phyloP scores from a whole-genome alignment of 441 rosid genomes.

The Bruguiera hainesii region DNA sequence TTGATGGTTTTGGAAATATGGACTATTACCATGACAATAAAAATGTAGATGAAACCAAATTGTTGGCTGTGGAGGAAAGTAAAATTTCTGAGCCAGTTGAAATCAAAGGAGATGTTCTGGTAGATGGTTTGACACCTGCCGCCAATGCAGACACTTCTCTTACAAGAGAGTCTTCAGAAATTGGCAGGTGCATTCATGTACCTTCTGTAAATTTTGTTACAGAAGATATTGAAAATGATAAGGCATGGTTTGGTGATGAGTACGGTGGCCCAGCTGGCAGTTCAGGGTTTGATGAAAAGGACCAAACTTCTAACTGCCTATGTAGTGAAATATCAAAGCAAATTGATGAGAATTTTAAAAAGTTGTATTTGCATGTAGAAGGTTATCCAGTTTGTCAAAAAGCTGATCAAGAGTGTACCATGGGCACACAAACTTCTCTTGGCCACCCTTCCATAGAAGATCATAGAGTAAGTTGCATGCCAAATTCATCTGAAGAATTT shows the following conservation, averaged over 20 bases:
- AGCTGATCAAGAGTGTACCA: slow-evolving; percentile 35
- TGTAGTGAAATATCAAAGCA: slow-evolving; percentile 37
- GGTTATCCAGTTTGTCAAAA: slow-evolving; percentile 33
- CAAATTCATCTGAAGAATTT: too few species aligned
- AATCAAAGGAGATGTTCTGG: slow-evolving; percentile 25
- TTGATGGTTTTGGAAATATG: slow-evolving; percentile 31
- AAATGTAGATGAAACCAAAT: slow-evolving; percentile 38
- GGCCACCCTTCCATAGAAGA: slow-evolving; percentile 32
- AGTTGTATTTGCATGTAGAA: slow-evolving; percentile 26
- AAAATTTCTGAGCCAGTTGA: slow-evolving; percentile 40
- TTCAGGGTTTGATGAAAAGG: slow-evolving; percentile 35
- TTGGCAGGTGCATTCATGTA: slow-evolving; percentile 27
- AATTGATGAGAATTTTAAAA: slow-evolving; percentile 24
- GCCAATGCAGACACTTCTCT: slow-evolving; percentile 25
- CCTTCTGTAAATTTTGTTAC: slow-evolving; percentile 30
- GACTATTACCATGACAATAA: slow-evolving; percentile 29
- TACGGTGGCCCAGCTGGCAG: slow-evolving; percentile 29
- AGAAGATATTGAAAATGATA: slow-evolving; percentile 29
- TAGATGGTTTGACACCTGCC: slow-evolving; percentile 28
- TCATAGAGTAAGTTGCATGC: slow-evolving; percentile 47
- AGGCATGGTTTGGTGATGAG: slow-evolving; percentile 25
- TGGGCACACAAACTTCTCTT: slow-evolving; percentile 34
- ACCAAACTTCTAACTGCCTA: slow-evolving; percentile 21
- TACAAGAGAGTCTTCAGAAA: slow-evolving; percentile 32
- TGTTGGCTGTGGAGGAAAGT: slow-evolving; percentile 41